phyloP scores from a whole-genome alignment of 2,329 filamentous ascomycete genomes.

The Teratosphaeriaceae sp. region DNA sequence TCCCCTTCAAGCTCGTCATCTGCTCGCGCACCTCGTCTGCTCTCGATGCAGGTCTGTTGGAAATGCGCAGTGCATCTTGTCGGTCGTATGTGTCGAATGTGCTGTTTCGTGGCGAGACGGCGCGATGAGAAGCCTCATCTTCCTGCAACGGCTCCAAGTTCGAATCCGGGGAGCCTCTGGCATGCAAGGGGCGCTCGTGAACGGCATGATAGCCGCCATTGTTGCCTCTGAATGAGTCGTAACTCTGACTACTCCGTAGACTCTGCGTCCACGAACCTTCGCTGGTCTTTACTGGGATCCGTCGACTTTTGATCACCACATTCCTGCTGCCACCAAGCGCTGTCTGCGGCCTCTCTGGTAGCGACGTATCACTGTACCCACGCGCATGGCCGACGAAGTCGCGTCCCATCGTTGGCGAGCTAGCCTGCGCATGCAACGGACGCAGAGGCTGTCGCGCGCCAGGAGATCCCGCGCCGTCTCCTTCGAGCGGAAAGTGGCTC shows the following conservation, averaged over 20 bases:
- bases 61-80: conserved; percentile 35
- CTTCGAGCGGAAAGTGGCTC: conserved; percentile 14
- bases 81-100: not conserved
- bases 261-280: conserved; percentile 12
- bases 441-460: conserved; percentile 13
- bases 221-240: conserved; percentile 17
- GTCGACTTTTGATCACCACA: conserved; percentile 6
- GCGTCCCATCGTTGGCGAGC: conserved; percentile 23
- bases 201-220: conserved; percentile 7
- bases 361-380: conserved; percentile 55
- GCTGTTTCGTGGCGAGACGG: conserved; percentile 3
- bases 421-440: conserved; percentile 22
- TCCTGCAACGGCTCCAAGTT: conserved; percentile 37
- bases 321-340: conserved; percentile 13
- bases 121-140: conserved; percentile 25
- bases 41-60: conserved; percentile 63
- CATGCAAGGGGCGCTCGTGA: conserved; percentile 25
- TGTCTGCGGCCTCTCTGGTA: conserved; percentile 32
- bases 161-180: conserved; percentile 32
- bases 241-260: conserved; percentile 25
- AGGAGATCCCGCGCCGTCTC: conserved; percentile 14
- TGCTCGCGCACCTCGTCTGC: conserved; percentile 71
- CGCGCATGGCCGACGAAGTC: conserved; percentile 46
- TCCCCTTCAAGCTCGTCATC: conserved; percentile 77
- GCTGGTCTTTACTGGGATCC: conserved; percentile 14